Evolutionary conservation across 78 protist species (phyloP), one percentile per base, ranked within the genome.

Genomic region (Dictyostelium brefeldianum): DNA sequence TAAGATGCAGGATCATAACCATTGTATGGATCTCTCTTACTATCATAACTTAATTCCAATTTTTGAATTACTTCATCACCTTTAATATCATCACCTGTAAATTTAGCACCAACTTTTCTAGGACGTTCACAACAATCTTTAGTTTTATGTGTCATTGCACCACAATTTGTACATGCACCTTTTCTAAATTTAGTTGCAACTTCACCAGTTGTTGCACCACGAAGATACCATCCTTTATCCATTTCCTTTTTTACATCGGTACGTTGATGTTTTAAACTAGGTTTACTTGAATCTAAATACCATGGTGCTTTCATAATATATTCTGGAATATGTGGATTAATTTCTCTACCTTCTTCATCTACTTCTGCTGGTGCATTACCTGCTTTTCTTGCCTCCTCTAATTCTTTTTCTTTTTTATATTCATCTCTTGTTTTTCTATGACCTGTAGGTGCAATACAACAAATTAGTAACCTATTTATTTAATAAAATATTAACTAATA

Each of bases 141-240:
- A 0, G 91, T 64, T 25, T 46, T 77, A 95, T 99, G 99, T 7
- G 99, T 96, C 97, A 96, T 97, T 22, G 99, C 96, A 7, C 99
- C 99, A 69, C 99, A 99, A 91, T 99, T 99, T 12, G 80, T 89
- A 41, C 99, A 99, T 2, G 99, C 99, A n/a, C 99, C 99, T 73
- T 98, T 98, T 17, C 98, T 69, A 71, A 43, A 98, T 65, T 89
- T 97, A 0, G 91, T 89, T 7, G 98, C 97, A 3, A 96, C 90
- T 3, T 51, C 65, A 2, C 97, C 98, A 10, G 62, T 77, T 25
- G n/a, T 20, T 5, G 78, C 90, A 78, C 96, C 96, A 14, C 96
- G n/a, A 9, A 54, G 51, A 48, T 94, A 90, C 96, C 98, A 97
- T 50, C 25, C 94, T 11, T 90, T 93, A 25, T 62, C 46, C 12